phyloP scores from a whole-genome alignment of 805 yeast genomes.

The Naumovozyma dairenensis region DNA sequence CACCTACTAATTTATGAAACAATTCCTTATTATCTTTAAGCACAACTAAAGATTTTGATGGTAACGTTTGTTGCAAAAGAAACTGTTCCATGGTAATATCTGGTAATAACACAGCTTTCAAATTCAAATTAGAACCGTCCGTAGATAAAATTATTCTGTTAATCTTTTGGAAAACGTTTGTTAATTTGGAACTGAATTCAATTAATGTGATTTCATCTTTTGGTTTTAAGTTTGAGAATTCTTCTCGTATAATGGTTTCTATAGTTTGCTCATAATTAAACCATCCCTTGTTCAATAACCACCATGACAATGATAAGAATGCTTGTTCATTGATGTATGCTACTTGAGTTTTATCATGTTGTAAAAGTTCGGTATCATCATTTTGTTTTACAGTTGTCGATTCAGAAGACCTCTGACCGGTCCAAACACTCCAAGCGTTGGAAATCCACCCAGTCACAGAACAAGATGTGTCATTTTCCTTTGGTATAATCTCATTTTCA shows the following conservation, averaged over 20 bases:
- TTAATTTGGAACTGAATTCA: constrained; percentile 43
- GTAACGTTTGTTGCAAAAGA: constrained; percentile 45
- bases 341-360: too few species aligned
- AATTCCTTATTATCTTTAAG: constrained; percentile 23
- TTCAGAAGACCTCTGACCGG: too few species aligned
- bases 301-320: constrained; percentile 83
- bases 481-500: constrained; percentile 32
- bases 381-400: too few species aligned
- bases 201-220: constrained; percentile 57
- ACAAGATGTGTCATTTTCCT: constrained; percentile 10
- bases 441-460: constrained; percentile 3
- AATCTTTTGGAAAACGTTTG: constrained; percentile 26
- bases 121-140: constrained; percentile 7
- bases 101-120: constrained; percentile 37
- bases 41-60: constrained; percentile 30
- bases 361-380: too few species aligned
- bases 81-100: constrained; percentile 37
- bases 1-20: constrained; percentile 33
- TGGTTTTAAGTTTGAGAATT: constrained; percentile 58
- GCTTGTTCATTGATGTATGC: constrained; percentile 61
- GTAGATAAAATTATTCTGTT: constrained; percentile 29
- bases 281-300: constrained; percentile 88
- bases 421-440: constrained; percentile 1
- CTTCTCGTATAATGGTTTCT: constrained; percentile 45
- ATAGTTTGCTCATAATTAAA: constrained; percentile 42